phyloP scores from a whole-genome alignment of 768 basidiomycete species.

The Boletellus sp. region DNA sequence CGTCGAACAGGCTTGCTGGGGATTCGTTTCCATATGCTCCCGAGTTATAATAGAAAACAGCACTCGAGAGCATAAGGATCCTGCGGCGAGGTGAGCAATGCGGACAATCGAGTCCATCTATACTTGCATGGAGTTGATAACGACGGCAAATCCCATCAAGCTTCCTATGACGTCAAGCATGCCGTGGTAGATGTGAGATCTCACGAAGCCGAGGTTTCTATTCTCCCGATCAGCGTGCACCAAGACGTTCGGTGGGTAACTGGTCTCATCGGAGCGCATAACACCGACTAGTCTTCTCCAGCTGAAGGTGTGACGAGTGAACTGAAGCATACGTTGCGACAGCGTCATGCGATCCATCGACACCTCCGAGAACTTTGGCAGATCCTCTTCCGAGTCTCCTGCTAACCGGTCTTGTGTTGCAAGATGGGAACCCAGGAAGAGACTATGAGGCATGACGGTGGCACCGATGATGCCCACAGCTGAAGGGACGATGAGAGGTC shows the following conservation, averaged over 20 bases:
- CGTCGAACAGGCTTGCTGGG: slow-evolving; percentile 80
- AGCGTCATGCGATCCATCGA: slow-evolving; percentile 22
- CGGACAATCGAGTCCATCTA: background rate
- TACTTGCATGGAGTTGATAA: slow-evolving; percentile 79
- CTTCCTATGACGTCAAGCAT: slow-evolving; percentile 63
- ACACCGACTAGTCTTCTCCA: slow-evolving; percentile 24
- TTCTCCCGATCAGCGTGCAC: slow-evolving; percentile 56
- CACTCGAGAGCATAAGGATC: slow-evolving; percentile 77
- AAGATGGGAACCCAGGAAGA: slow-evolving; percentile 86
- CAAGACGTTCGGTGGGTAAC: slow-evolving; percentile 29
- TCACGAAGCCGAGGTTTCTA: slow-evolving; percentile 51
- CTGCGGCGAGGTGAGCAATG: slow-evolving; percentile 32
- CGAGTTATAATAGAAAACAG: slow-evolving; percentile 68
- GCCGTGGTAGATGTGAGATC: slow-evolving; percentile 61
- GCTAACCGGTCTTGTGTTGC: slow-evolving; percentile 76
- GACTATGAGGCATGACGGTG: slow-evolving; percentile 90
- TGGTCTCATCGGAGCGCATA: slow-evolving; percentile 17
- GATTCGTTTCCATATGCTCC: slow-evolving; percentile 36
- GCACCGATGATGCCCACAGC: slow-evolving; percentile 76
- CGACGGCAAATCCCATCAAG: slow-evolving; percentile 78
- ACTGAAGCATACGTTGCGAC: slow-evolving; percentile 11
- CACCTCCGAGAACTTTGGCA: slow-evolving; percentile 13
- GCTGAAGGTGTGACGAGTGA: slow-evolving; percentile 4
- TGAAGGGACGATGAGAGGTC: slow-evolving; percentile 25
- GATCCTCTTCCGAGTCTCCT: slow-evolving; percentile 18